These are phyloP conservation scores for Clathrus columnatus DNA, from an alignment of 768 basidiomycete genomes.

Conservation along the genomic window DNA sequence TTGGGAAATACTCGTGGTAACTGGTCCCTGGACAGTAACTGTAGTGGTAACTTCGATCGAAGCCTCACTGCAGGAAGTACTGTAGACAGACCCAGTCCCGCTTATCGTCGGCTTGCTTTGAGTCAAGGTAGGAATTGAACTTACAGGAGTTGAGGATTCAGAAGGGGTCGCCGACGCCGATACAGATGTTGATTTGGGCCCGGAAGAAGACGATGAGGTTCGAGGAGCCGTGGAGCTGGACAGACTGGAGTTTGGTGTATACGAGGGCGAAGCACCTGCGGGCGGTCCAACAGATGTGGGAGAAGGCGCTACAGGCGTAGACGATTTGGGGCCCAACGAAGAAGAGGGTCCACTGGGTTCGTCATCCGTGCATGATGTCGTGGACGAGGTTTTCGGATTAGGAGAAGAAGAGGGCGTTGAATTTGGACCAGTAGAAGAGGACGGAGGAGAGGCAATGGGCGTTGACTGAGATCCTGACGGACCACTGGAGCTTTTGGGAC, in stretches of 20 bases:
- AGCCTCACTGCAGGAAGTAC: neutral
- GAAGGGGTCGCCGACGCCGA: neutral
- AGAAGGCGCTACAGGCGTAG: neutral
- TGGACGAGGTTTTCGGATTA: neutral
- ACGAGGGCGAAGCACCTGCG: no score
- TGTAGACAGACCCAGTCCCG: no score
- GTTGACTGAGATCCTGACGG: neutral
- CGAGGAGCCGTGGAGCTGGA: neutral
- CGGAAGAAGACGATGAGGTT: neutral
- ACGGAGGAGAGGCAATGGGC: neutral
- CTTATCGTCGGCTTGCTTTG: neutral
- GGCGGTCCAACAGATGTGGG: neutral
- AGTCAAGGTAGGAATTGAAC: neutral
- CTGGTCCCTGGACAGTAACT: neutral
- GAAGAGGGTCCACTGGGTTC: neutral
- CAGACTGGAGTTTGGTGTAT: no score
- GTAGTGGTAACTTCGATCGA: neutral
- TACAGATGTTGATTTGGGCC: neutral
- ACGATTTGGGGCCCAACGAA: neutral
- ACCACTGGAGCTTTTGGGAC: neutral
- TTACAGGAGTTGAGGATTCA: neutral
- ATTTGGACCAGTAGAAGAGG: neutral
- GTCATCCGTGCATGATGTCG: neutral
- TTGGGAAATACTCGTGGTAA: constrained; percentile 3
- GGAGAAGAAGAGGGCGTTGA: neutral